These are phyloP conservation scores for Multifurca ochricompacta DNA, from an alignment of 768 basidiomycete genomes.

Conservation along the genomic window DNA sequence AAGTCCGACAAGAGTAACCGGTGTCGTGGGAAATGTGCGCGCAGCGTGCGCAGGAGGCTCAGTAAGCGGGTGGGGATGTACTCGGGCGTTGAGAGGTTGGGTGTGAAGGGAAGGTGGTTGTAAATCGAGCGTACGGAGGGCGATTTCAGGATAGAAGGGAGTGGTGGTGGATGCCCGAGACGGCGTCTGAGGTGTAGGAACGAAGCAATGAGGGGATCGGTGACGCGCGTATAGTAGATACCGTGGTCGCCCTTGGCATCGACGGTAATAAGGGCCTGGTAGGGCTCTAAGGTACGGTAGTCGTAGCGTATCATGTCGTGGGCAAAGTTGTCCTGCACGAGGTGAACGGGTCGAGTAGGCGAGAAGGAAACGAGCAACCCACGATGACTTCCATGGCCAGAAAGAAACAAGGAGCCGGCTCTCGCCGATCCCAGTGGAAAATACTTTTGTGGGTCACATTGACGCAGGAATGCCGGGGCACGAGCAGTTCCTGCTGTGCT, in stretches of 20 bases:
- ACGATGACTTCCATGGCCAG: constrained; percentile 94
- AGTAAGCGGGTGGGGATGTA: constrained; percentile 90
- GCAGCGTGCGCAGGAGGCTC: constrained; percentile 73
- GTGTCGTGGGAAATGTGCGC: constrained; percentile 82
- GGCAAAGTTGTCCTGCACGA: constrained; percentile 81
- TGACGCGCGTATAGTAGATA: constrained; percentile 73
- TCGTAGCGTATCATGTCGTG: constrained; percentile 95
- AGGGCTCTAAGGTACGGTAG: constrained; percentile 65
- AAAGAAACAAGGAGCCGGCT: constrained; percentile 84
- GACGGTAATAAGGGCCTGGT: constrained; percentile 76
- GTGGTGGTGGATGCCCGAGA: constrained; percentile 49
- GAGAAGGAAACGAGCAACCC: constrained; percentile 30
- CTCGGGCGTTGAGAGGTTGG: constrained; percentile 82
- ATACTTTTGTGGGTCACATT: constrained; percentile 69
- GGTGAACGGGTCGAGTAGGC: not conserved
- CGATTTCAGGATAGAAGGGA: constrained; percentile 49
- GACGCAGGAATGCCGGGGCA: constrained; percentile 55
- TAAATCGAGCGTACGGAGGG: constrained; percentile 57
- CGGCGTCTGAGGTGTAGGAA: constrained; percentile 64
- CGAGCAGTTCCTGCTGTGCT: constrained; percentile 62
- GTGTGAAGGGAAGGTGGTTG: constrained; percentile 71
- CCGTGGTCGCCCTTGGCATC: constrained; percentile 77
- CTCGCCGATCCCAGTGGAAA: constrained; percentile 73
- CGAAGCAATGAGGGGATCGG: constrained; percentile 75
- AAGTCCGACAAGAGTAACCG: constrained; percentile 95